Evolutionary conservation across 768 basidiomycete species (phyloP).

Genomic region (Auriculariales sp.): DNA sequence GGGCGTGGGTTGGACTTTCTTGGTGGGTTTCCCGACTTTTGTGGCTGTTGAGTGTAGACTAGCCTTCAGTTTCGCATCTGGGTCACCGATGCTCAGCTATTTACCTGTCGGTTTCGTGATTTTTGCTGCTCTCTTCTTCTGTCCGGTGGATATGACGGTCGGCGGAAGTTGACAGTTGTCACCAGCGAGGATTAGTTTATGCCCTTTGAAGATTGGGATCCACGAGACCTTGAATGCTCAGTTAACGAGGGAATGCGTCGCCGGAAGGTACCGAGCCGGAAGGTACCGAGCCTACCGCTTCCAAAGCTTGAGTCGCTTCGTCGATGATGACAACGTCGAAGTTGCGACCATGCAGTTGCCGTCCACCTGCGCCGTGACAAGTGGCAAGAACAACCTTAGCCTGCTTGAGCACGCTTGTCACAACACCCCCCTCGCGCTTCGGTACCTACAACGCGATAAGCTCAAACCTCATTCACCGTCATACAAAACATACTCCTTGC

Average conservation of each 20-base stretch:
- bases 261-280: neutral
- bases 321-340: slow-evolving; percentile 96
- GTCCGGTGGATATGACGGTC: slow-evolving; percentile 61
- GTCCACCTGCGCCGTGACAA: slow-evolving; percentile 83
- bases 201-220: slow-evolving; percentile 87
- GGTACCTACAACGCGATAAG: slow-evolving; percentile 40
- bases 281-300: slow-evolving; percentile 48
- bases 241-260: neutral
- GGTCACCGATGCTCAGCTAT: slow-evolving; percentile 2
- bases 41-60: no score
- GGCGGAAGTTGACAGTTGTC: slow-evolving; percentile 95
- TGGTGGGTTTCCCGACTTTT: no score
- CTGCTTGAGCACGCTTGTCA: slow-evolving; percentile 62
- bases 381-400: slow-evolving; percentile 86
- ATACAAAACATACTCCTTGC: slow-evolving; percentile 62
- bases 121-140: slow-evolving; percentile 15
- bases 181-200: slow-evolving; percentile 81
- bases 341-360: slow-evolving; percentile 56
- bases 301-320: slow-evolving; percentile 93
- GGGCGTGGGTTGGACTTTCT: neutral
- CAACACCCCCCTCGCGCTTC: slow-evolving; percentile 73
- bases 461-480: neutral
- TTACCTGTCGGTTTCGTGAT: slow-evolving; percentile 3
- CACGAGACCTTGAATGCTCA: slow-evolving; percentile 55
- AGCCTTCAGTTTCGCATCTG: neutral